Percentiles rank a stretch among this genome's conserved stretches.
phyloP scores from a whole-genome alignment of 2,329 filamentous ascomycete species.

The Cladosporium cucumerinum region DNA sequence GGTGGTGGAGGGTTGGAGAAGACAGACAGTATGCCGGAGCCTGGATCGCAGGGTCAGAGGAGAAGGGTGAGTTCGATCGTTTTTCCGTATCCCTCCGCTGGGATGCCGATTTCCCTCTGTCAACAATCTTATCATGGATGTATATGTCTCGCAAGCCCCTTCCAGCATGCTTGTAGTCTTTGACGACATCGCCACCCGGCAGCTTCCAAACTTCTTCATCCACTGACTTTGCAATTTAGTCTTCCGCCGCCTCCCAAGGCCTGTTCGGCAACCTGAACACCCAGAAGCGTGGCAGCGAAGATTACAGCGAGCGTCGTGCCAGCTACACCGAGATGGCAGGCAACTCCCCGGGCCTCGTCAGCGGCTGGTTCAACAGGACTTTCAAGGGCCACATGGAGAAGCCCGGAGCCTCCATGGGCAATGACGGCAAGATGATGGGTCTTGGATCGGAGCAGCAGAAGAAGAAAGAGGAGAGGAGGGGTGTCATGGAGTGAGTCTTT shows the following conservation, averaged over 20 bases:
- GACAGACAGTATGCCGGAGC: constrained; percentile 23
- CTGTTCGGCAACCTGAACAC: constrained; percentile 30
- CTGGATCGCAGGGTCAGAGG: constrained; percentile 6
- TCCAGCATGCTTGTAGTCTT: background rate
- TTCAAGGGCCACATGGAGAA: constrained; percentile 27
- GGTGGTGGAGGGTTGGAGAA: constrained; percentile 21
- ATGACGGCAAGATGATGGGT: constrained; percentile 13
- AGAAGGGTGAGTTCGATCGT: constrained; percentile 18
- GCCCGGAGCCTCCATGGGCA: constrained; percentile 10
- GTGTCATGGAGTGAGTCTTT: constrained; percentile 27
- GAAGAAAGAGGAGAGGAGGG: constrained; percentile 18
- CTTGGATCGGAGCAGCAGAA: constrained; percentile 11
- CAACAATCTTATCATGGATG: background rate
- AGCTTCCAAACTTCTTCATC: background rate
- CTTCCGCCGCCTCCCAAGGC: constrained; percentile 20
- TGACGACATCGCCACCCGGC: background rate
- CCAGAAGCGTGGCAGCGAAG: constrained; percentile 33
- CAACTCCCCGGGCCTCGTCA: constrained; percentile 21
- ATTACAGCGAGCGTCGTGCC: constrained; percentile 31
- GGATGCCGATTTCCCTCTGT: background rate
- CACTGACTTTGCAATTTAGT: constrained; percentile 18
- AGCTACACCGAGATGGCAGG: constrained; percentile 26
- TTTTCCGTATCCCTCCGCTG: background rate
- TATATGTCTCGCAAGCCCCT: background rate
- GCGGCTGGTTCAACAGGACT: constrained; percentile 31